These are phyloP conservation scores for Rhododendron griersonianum DNA, from an alignment of 148 eudicot species.

Conservation along the genomic window DNA sequence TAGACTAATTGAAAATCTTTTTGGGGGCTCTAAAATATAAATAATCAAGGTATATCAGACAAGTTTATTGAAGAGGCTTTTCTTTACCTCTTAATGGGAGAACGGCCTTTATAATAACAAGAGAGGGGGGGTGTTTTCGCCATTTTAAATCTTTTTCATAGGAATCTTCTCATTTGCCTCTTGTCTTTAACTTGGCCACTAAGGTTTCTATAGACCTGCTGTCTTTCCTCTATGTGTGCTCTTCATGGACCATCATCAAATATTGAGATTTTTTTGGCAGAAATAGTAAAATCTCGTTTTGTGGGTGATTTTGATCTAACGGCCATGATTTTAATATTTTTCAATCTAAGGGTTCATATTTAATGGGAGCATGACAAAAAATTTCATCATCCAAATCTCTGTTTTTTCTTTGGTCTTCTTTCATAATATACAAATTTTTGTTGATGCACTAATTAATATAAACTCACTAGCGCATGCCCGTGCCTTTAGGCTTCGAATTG, in stretches of 20 bases:
- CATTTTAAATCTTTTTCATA: not conserved
- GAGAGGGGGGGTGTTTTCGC: slow-evolving; percentile 13
- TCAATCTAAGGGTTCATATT: too few species aligned
- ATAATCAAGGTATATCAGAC: not conserved
- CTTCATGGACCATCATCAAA: not conserved
- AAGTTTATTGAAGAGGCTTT: not conserved
- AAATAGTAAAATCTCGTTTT: too few species aligned
- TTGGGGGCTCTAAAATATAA: not conserved
- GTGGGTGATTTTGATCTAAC: too few species aligned
- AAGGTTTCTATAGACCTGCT: slow-evolving; percentile 14
- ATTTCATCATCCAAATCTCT: not conserved
- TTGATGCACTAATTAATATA: too few species aligned
- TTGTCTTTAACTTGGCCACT: slow-evolving; percentile 26
- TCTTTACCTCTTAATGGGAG: slow-evolving; percentile 17
- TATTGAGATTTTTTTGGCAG: too few species aligned
- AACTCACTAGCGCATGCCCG: too few species aligned
- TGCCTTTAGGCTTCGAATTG: too few species aligned
- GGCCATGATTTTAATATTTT: too few species aligned
- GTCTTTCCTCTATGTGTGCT: not conserved
- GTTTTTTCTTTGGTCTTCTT: too few species aligned
- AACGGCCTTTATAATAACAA: slow-evolving; percentile 4
- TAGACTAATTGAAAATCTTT: not conserved
- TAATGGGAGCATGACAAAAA: too few species aligned
- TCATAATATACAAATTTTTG: too few species aligned
- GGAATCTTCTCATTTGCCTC: not conserved